Conservation (phyloP, 441 rosid genomes). For the Euphorbia schlechtendalii region DNA sequence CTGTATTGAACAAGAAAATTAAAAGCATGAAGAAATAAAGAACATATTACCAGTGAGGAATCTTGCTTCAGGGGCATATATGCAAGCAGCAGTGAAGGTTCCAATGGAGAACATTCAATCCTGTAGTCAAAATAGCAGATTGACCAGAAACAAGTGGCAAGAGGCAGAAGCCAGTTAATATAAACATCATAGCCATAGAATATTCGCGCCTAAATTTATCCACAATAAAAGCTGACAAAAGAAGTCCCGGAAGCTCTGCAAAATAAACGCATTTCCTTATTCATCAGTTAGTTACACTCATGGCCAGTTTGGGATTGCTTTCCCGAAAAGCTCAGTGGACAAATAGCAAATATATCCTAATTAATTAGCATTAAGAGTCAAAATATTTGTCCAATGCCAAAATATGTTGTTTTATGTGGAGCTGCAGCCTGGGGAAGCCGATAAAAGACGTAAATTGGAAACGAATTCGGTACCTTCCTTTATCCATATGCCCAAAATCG, state of each 20-base stretch:
- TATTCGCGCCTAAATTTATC: conserved; percentile 48
- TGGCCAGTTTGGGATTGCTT: no score
- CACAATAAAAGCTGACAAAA: conserved; percentile 37
- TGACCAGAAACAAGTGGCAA: conserved; percentile 36
- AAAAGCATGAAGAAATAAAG: background rate
- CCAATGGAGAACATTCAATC: conserved; percentile 38
- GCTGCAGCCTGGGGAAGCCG: no score
- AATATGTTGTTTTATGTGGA: no score
- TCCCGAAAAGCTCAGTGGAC: no score
- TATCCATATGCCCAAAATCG: no score
- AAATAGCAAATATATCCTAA: no score
- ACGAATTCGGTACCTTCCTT: no score
- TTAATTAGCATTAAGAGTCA: no score
- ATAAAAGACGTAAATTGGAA: no score
- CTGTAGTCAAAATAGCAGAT: conserved; percentile 31
- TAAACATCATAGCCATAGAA: conserved; percentile 38
- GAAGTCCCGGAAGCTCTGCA: conserved; percentile 51
- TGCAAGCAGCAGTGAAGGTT: conserved; percentile 35
- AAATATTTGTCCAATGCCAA: no score
- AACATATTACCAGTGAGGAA: background rate
- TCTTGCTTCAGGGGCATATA: conserved; percentile 55
- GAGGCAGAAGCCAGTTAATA: conserved; percentile 31
- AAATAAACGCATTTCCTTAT: no score
- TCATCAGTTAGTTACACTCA: no score
- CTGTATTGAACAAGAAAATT: background rate